Conservation (phyloP, 176 grass and related monocot species). For the Oryza nivara region DNA sequence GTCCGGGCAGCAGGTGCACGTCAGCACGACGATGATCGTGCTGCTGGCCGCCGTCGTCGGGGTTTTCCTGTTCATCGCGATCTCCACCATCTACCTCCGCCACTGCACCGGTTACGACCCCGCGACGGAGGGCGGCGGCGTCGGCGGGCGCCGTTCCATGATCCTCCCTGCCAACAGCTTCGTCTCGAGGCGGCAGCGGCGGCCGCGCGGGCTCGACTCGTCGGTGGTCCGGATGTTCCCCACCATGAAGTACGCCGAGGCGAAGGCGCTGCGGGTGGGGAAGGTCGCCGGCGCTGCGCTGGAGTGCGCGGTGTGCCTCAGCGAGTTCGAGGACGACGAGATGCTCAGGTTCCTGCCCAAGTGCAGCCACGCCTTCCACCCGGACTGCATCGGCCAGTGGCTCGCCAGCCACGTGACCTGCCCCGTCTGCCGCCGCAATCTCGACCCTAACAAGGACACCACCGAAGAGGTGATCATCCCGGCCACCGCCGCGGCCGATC, state of each 20-base stretch:
- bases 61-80: constrained; percentile 50
- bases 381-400: constrained; percentile 79
- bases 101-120: constrained; percentile 40
- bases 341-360: constrained; percentile 68
- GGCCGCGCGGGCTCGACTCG: constrained; percentile 43
- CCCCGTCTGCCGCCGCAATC: constrained; percentile 72
- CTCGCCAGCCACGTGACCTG: constrained; percentile 69
- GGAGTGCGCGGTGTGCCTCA: constrained; percentile 80
- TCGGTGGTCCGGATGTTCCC: constrained; percentile 52
- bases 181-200: constrained; percentile 13
- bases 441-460: constrained; percentile 46
- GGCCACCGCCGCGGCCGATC: background rate
- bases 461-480: constrained; percentile 24
- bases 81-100: constrained; percentile 49
- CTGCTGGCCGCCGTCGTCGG: constrained; percentile 41
- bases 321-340: constrained; percentile 81
- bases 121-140: background rate
- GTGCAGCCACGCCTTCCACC: constrained; percentile 92
- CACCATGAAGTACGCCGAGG: constrained; percentile 61
- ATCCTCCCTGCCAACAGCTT: background rate
- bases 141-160: background rate
- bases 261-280: constrained; percentile 44
- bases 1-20: constrained; percentile 7
- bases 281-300: constrained; percentile 36
- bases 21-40: constrained; percentile 44